Conservation (phyloP, 805 yeast species). For the Scheffersomyces coipomensis region DNA sequence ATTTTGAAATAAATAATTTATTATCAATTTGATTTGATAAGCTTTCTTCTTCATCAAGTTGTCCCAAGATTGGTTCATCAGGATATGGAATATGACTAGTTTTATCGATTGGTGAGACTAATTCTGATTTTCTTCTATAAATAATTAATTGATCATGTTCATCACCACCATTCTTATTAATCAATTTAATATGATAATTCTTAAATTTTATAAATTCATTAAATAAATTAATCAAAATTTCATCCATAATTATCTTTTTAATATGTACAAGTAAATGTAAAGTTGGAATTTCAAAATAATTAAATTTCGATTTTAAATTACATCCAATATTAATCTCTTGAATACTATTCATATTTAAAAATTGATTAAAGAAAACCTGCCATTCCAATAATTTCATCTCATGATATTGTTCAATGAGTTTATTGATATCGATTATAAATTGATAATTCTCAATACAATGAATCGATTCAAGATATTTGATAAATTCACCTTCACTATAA, state of each 20-base stretch:
- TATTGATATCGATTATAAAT: constrained; percentile 5
- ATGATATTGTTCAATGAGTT: background rate
- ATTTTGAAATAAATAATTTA: too few species aligned
- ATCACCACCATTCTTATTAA: background rate
- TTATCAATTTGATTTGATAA: too few species aligned
- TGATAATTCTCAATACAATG: constrained; percentile 9
- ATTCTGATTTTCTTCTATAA: constrained; percentile 1
- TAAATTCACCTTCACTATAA: constrained; percentile 1
- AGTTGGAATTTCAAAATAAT: constrained; percentile 2
- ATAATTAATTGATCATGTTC: background rate
- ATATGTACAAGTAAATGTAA: constrained; percentile 3
- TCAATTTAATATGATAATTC: constrained; percentile 1
- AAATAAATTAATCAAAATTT: constrained; percentile 9
- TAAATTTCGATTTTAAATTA: constrained; percentile 4
- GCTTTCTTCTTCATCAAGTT: background rate
- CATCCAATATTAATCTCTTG: constrained; percentile 10
- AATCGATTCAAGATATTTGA: constrained; percentile 4
- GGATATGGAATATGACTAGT: background rate
- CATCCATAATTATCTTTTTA: constrained; percentile 7
- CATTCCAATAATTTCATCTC: constrained; percentile 4
- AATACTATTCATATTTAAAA: constrained; percentile 5
- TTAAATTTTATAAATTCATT: constrained; percentile 7
- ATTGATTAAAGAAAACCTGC: constrained; percentile 7
- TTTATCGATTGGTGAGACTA: constrained; percentile 1
- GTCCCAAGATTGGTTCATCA: background rate